A percentile compares a stretch with the other conserved stretches of the same genome.
These are phyloP conservation scores for Grosmannia serpens DNA, from an alignment of 2,329 filamentous ascomycete genomes.

Conservation along the genomic window DNA sequence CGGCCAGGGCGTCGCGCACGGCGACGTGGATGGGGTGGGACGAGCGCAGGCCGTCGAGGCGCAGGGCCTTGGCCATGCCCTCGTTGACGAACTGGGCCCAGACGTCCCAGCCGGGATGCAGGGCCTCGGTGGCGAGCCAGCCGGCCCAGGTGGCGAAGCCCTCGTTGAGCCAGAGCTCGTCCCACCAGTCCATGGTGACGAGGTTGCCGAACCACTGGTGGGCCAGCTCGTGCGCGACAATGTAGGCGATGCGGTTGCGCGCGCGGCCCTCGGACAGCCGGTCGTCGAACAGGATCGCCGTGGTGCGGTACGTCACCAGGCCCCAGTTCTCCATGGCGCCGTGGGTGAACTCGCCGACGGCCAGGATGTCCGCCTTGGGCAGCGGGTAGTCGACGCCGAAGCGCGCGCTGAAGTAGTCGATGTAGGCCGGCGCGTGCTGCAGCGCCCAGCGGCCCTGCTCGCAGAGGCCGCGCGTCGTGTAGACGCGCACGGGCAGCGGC, in stretches of 20 bases:
- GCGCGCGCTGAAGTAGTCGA: slow-evolving; percentile 93
- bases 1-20: slow-evolving; percentile 83
- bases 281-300: slow-evolving; percentile 91
- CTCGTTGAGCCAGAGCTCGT: slow-evolving; percentile 94
- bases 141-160: slow-evolving; percentile 98
- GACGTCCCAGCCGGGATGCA: slow-evolving; percentile 94
- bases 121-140: slow-evolving; percentile 81
- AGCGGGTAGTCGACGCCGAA: slow-evolving; percentile 90
- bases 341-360: slow-evolving; percentile 82
- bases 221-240: slow-evolving; percentile 94
- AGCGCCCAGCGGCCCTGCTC: slow-evolving; percentile 84
- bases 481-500: slow-evolving; percentile 84
- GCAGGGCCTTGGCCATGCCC: slow-evolving; percentile 83
- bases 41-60: slow-evolving; percentile 77
- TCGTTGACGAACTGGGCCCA: slow-evolving; percentile 98
- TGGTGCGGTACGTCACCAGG: slow-evolving; percentile 89
- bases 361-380: slow-evolving; percentile 81
- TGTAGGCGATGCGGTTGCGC: slow-evolving; percentile 89
- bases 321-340: slow-evolving; percentile 97
- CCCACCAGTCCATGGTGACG: slow-evolving; percentile 98
- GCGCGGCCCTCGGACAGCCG: slow-evolving; percentile 81
- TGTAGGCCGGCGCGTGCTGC: slow-evolving; percentile 81
- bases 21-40: slow-evolving; percentile 96
- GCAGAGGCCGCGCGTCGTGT: slow-evolving; percentile 89
- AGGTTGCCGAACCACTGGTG: slow-evolving; percentile 98